phyloP scores from a whole-genome alignment of 331 rosid species.

The Telfairia occidentalis region DNA sequence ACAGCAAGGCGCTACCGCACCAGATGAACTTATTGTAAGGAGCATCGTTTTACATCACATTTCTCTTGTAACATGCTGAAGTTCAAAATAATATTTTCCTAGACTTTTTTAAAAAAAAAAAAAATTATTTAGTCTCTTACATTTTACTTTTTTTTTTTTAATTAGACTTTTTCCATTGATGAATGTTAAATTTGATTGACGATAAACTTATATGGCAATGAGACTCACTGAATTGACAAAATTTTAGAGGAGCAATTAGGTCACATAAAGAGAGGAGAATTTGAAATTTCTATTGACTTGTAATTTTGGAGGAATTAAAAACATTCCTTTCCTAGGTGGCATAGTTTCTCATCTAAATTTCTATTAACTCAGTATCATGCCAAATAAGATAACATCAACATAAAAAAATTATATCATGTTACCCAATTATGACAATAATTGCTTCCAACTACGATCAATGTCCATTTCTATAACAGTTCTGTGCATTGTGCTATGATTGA shows the following conservation, averaged over 20 bases:
- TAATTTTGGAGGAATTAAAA: no score
- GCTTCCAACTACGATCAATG: background rate
- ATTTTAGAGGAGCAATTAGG: background rate
- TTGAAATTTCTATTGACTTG: no score
- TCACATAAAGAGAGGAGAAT: background rate
- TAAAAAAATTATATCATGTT: background rate
- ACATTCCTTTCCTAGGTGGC: no score
- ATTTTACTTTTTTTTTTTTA: no score
- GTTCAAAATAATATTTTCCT: background rate
- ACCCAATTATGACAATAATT: background rate
- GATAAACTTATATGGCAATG: background rate
- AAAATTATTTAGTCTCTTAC: no score
- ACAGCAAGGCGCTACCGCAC: conserved; percentile 58
- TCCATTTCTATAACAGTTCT: background rate
- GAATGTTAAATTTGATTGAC: no score
- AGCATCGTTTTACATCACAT: background rate
- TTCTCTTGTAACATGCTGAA: conserved; percentile 4
- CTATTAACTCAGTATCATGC: no score
- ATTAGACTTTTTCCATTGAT: no score
- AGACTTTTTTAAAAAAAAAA: no score
- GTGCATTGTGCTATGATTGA: background rate
- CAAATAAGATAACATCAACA: no score
- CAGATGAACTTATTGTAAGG: conserved; percentile 95
- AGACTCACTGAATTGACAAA: background rate
- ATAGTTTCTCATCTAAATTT: no score